Percentiles rank a stretch among this genome's conserved stretches.
These are phyloP conservation scores for Aspergillus texensis DNA, from an alignment of 2,329 filamentous ascomycete genomes.

Conservation along the genomic window DNA sequence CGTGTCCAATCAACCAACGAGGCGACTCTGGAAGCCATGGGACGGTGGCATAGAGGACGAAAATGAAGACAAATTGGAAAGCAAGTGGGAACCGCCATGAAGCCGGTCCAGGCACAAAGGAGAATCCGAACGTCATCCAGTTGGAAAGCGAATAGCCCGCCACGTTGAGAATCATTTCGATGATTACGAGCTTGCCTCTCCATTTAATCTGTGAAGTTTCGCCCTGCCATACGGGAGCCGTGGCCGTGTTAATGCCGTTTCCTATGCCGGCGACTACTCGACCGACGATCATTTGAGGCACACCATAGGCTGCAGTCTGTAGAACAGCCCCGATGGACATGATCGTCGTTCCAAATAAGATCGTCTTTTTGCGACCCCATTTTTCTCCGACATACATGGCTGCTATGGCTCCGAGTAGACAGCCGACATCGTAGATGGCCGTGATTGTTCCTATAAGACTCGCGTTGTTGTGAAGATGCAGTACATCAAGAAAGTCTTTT, in stretches of 20 bases:
- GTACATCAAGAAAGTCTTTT: slow-evolving; percentile 51
- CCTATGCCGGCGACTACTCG: slow-evolving; percentile 36
- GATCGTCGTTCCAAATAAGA: slow-evolving; percentile 51
- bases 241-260: slow-evolving; percentile 52
- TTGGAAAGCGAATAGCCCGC: slow-evolving; percentile 48
- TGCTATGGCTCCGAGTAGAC: slow-evolving; percentile 57
- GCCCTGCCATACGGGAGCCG: slow-evolving; percentile 53
- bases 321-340: slow-evolving; percentile 54
- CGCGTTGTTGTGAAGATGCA: slow-evolving; percentile 43
- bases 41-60: slow-evolving; percentile 27
- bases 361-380: slow-evolving; percentile 50
- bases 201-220: slow-evolving; percentile 50
- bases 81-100: slow-evolving; percentile 36
- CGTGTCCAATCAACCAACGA: slow-evolving; percentile 28
- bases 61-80: slow-evolving; percentile 35
- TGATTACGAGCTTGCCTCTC: slow-evolving; percentile 28
- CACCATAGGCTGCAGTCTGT: slow-evolving; percentile 48
- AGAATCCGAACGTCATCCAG: slow-evolving; percentile 48
- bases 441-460: slow-evolving; percentile 32
- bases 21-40: slow-evolving; percentile 42
- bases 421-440: slow-evolving; percentile 62
- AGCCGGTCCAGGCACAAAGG: slow-evolving; percentile 39
- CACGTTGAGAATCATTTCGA: slow-evolving; percentile 30
- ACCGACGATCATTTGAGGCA: slow-evolving; percentile 54
- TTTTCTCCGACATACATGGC: slow-evolving; percentile 49